phyloP scores from a whole-genome alignment of 1,139 yeast species.

The Zygosaccharomyces pseudobailii region DNA sequence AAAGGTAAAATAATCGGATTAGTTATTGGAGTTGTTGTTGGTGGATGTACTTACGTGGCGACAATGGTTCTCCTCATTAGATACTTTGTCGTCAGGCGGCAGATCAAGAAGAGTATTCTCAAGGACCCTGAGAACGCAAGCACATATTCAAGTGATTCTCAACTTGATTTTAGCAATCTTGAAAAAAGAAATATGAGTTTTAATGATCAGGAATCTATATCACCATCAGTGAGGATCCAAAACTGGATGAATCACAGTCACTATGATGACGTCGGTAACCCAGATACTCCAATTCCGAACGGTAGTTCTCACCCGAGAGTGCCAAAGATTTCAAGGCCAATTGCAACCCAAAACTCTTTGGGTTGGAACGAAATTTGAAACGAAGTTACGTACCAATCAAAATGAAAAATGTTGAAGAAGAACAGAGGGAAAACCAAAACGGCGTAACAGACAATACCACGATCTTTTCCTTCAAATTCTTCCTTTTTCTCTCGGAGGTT shows the following conservation, averaged over 20 bases:
- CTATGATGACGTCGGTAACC: conserved; percentile 15
- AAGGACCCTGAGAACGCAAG: conserved; percentile 21
- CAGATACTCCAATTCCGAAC: conserved; percentile 12
- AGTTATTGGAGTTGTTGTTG: conserved; percentile 64
- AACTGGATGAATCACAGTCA: conserved; percentile 31
- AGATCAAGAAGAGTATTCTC: conserved; percentile 10
- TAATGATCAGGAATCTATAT: conserved; percentile 23
- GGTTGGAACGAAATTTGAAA: conserved; percentile 40
- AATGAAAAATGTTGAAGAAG: neutral
- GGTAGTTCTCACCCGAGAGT: conserved; percentile 12
- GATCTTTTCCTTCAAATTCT: neutral
- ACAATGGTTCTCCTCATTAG: conserved; percentile 42
- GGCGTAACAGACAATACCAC: neutral
- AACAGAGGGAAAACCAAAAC: neutral
- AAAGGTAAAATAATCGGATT: conserved; percentile 48
- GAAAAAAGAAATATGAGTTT: conserved; percentile 8
- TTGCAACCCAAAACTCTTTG: conserved; percentile 44
- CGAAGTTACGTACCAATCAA: neutral
- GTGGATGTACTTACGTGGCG: conserved; percentile 54
- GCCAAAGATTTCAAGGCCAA: conserved; percentile 42
- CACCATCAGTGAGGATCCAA: conserved; percentile 28
- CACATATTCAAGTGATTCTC: conserved; percentile 30
- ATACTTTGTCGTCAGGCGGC: conserved; percentile 35
- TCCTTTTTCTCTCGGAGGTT: too few relatives aligned
- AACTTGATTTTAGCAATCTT: conserved; percentile 15